Evolutionary conservation across 148 eudicot genomes (phyloP).

Genomic region (Dysphania ambrosioides): DNA sequence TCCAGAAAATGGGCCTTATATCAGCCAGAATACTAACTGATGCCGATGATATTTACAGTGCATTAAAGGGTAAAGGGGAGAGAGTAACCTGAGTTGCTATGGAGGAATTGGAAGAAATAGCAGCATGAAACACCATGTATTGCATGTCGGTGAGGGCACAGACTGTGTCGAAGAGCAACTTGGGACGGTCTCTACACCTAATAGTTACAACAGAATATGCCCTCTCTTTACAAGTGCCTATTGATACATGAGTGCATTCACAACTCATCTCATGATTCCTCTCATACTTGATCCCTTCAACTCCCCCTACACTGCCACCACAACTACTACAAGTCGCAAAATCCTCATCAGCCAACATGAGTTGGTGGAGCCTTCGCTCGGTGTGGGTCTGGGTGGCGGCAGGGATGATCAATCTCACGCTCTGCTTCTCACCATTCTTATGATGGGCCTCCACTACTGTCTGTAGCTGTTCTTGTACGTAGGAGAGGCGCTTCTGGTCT

Average conservation of each 20-base stretch:
- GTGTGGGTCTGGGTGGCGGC: constrained; percentile 46
- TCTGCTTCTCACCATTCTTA: constrained; percentile 42
- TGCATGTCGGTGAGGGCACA: constrained; percentile 76
- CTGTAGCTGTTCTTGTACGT: constrained; percentile 58
- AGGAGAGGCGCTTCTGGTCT: constrained; percentile 37
- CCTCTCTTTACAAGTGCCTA: constrained; percentile 55
- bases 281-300: not conserved
- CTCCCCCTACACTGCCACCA: constrained; percentile 19
- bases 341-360: constrained; percentile 64
- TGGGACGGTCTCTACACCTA: constrained; percentile 66
- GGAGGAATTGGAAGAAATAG: constrained; percentile 49
- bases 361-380: constrained; percentile 85
- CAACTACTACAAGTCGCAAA: constrained; percentile 35
- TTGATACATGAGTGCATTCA: constrained; percentile 40
- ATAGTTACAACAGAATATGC: constrained; percentile 66
- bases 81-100: constrained; percentile 60
- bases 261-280: constrained; percentile 16
- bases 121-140: constrained; percentile 77
- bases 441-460: constrained; percentile 68
- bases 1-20: too few relatives aligned
- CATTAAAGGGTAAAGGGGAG: not conserved
- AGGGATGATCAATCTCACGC: constrained; percentile 45
- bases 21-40: too few relatives aligned
- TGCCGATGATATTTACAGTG: not conserved
- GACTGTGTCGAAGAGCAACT: constrained; percentile 77